A percentile compares a stretch with the other conserved stretches of the same genome.
Conservation (phyloP, 805 yeast genomes). For the Cyberlindnera mycetangii region DNA sequence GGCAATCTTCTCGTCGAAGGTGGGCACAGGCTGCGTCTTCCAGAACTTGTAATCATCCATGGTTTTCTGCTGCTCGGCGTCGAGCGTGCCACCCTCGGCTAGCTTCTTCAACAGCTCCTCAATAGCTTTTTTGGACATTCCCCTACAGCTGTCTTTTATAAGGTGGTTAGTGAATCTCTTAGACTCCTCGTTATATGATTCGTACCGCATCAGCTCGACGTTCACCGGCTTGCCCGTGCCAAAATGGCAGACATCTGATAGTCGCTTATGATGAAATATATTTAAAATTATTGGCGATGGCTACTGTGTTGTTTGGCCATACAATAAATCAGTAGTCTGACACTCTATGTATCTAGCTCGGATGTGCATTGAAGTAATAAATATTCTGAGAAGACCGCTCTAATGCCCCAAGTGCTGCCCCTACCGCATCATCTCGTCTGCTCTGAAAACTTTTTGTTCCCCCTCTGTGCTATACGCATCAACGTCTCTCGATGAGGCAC, state of each 20-base stretch:
- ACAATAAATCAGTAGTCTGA: too few relatives aligned
- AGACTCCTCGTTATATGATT: too few relatives aligned
- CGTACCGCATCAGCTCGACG: too few relatives aligned
- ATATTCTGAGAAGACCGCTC: background rate
- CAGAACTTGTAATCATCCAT: constrained; percentile 94
- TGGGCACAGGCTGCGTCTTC: constrained; percentile 95
- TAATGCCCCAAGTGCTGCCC: background rate
- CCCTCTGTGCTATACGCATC: background rate
- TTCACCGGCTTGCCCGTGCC: constrained; percentile 4
- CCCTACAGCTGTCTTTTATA: too few relatives aligned
- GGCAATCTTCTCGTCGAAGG: constrained; percentile 62
- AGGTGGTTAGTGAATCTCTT: too few relatives aligned
- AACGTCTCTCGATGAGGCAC: background rate
- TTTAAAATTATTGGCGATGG: too few relatives aligned
- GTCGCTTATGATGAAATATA: background rate
- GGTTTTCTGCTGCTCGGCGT: constrained; percentile 58
- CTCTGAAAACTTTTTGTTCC: constrained; percentile 4
- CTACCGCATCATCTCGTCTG: background rate
- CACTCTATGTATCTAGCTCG: too few relatives aligned
- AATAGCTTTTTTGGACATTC: constrained; percentile 38
- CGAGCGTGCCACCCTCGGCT: constrained; percentile 37
- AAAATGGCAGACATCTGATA: constrained; percentile 2
- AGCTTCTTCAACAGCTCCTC: constrained; percentile 54
- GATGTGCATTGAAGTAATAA: too few relatives aligned
- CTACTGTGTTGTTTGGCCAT: too few relatives aligned